Percentiles rank a stretch among this genome's conserved stretches.
Evolutionary conservation across 352 stramenopile species (phyloP).

Genomic region (Globisporangium ultimum): DNA sequence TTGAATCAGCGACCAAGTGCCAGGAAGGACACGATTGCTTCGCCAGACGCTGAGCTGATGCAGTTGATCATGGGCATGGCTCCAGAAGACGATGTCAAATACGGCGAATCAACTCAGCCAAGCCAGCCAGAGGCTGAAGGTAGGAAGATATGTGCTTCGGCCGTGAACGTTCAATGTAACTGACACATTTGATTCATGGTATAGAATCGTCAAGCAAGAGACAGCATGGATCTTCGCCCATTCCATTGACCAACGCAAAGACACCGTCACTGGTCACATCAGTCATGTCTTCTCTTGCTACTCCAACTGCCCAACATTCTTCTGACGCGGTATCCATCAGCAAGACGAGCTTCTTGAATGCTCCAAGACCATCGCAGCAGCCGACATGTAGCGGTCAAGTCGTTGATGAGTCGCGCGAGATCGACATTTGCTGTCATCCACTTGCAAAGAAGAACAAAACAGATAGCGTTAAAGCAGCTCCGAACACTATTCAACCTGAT

Average conservation of each 20-base stretch:
- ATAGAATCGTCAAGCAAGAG: background rate
- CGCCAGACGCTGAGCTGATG: background rate
- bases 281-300: background rate
- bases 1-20: background rate
- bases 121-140: background rate
- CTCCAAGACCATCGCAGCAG: background rate
- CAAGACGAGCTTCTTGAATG: background rate
- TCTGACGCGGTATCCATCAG: background rate
- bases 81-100: background rate
- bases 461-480: background rate
- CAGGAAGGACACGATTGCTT: background rate
- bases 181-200: background rate
- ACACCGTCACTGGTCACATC: background rate
- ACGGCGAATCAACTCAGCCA: background rate
- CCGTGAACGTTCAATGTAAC: background rate
- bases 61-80: background rate
- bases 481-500: background rate
- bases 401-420: background rate
- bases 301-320: background rate
- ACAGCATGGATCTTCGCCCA: background rate
- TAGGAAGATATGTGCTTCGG: background rate
- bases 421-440: background rate
- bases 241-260: background rate
- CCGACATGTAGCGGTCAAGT: background rate
- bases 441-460: background rate